A percentile compares a stretch with the other conserved stretches of the same genome.
These are phyloP conservation scores for Cutaneotrichosporon arboriforme DNA, from an alignment of 1,284 basidiomycete species.

Conservation along the genomic window DNA sequence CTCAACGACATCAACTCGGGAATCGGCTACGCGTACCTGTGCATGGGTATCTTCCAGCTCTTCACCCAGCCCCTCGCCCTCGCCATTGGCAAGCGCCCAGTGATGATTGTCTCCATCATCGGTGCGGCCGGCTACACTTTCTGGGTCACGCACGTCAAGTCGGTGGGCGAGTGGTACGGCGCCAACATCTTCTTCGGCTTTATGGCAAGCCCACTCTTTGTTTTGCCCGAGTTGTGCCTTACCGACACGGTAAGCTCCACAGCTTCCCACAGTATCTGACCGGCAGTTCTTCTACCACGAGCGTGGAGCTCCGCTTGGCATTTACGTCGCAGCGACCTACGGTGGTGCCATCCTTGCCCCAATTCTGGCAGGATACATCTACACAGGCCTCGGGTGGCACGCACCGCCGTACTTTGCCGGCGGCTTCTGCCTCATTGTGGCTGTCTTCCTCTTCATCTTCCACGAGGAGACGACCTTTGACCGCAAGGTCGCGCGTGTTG, in stretches of 20 bases:
- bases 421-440: constrained; percentile 16
- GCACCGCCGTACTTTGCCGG: constrained; percentile 17
- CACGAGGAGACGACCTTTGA: constrained; percentile 28
- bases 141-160: background rate
- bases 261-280: background rate
- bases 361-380: constrained; percentile 26
- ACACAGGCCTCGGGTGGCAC: constrained; percentile 23
- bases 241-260: constrained; percentile 22
- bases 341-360: constrained; percentile 22
- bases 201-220: constrained; percentile 22
- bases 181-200: constrained; percentile 16
- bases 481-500: background rate
- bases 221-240: constrained; percentile 23
- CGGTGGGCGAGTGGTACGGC: constrained; percentile 1
- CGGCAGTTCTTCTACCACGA: constrained; percentile 32
- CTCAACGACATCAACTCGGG: constrained; percentile 27
- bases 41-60: constrained; percentile 13
- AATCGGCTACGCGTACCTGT: constrained; percentile 26
- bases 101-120: constrained; percentile 9
- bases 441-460: constrained; percentile 26
- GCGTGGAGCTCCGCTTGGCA: constrained; percentile 21
- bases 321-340: constrained; percentile 24
- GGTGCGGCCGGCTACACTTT: background rate
- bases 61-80: constrained; percentile 21
- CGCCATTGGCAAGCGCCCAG: constrained; percentile 28